phyloP scores from a whole-genome alignment of 2,329 filamentous ascomycete species.

The Calonectria hawksworthii region DNA sequence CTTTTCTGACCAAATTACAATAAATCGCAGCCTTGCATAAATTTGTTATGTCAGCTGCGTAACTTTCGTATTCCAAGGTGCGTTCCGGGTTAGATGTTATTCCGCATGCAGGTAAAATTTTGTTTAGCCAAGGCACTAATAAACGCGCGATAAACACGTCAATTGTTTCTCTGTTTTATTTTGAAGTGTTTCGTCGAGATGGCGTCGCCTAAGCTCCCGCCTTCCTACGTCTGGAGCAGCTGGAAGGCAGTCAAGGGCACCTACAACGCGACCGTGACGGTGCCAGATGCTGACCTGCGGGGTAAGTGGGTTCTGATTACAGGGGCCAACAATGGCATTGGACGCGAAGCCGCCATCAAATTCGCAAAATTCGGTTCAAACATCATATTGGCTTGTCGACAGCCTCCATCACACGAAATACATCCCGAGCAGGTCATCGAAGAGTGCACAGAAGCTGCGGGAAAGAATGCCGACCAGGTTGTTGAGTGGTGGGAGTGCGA shows the following conservation, averaged over 20 bases:
- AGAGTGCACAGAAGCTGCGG: background rate
- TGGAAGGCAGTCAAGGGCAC: background rate
- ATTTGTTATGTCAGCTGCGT: background rate
- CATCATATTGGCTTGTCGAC: background rate
- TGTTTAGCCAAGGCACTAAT: background rate
- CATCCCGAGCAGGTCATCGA: background rate
- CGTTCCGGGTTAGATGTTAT: background rate
- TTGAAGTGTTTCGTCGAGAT: background rate
- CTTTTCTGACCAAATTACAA: no score
- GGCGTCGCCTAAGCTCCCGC: slow-evolving; percentile 12
- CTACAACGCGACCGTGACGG: background rate
- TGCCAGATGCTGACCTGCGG: background rate
- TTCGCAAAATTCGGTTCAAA: background rate
- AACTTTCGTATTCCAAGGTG: background rate
- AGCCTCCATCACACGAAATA: background rate
- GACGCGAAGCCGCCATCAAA: background rate
- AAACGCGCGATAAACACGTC: background rate
- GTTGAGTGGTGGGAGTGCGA: slow-evolving; percentile 6
- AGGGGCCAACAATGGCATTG: background rate
- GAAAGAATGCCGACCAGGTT: background rate
- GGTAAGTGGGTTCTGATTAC: background rate
- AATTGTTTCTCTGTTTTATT: background rate
- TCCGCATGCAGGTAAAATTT: background rate
- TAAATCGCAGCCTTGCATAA: background rate
- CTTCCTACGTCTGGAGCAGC: background rate